These are phyloP conservation scores for Fusarium gaditjirri DNA, from an alignment of 2,329 filamentous ascomycete species.

Conservation along the genomic window DNA sequence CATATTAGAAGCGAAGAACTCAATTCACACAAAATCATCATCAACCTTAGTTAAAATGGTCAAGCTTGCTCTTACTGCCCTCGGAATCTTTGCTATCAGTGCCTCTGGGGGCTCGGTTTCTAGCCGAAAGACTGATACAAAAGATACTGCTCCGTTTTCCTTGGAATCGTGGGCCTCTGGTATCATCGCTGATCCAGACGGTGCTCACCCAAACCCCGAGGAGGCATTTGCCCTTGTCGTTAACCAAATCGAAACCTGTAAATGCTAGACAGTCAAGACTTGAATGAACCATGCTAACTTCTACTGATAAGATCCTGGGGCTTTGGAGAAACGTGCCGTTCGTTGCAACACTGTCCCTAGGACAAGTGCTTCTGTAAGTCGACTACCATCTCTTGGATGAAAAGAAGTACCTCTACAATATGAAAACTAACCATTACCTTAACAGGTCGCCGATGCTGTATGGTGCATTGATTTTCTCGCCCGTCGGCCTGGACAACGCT, in stretches of 20 bases:
- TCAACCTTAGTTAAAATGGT: background rate
- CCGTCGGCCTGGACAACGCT: background rate
- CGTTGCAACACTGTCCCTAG: background rate
- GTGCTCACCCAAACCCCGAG: background rate
- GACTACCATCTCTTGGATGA: background rate
- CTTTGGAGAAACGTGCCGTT: background rate
- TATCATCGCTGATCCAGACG: background rate
- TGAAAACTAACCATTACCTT: background rate
- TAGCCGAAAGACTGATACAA: background rate
- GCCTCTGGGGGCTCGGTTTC: background rate
- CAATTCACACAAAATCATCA: no score
- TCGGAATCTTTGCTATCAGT: background rate
- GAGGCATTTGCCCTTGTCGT: background rate
- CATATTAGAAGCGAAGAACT: no score
- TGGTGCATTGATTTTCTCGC: background rate
- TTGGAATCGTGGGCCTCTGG: background rate
- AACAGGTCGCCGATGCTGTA: background rate
- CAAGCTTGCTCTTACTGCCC: background rate
- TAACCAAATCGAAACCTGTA: background rate
- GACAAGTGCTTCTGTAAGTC: background rate
- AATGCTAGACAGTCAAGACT: no score
- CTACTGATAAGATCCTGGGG: background rate
- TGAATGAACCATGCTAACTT: background rate
- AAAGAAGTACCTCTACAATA: background rate
- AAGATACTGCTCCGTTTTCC: background rate